Evolutionary conservation across 495 filamentous ascomycete genomes (phyloP), one percentile per base, ranked within the genome.

Genomic region (Acidomyces sp.): DNA sequence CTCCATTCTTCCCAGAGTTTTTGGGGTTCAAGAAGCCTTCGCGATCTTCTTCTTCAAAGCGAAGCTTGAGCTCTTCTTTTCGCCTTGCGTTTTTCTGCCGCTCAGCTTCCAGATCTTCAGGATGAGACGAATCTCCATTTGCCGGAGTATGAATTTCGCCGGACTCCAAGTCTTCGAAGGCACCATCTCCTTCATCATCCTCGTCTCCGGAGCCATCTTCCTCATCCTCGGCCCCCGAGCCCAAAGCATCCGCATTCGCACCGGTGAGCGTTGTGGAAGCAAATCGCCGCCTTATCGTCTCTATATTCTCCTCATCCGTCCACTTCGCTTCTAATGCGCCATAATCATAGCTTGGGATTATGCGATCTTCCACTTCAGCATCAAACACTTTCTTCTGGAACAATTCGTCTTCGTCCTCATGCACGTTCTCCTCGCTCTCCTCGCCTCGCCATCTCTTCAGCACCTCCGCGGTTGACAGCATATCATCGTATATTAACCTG

Each of bases 31-130:
- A 75, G 51, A 93, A 84, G 0, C 90, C 90, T 58, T 97, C 90
- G 12, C 80, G 72, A 53, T 97, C 90, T 65, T 97, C 90, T 56
- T 95, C 87, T 55, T 97, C 90, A 54, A 97, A 96, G 7, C 92
- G 75, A 10, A 93, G 71, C 49, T 84, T 86, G 26, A 97, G 68
- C 56, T 96, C 92, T 62, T 94, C 90, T 59, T 96, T 97, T 51
- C 77, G 72, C 39, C 78, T 74, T 0, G 90, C 90, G 52, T 96
- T 97, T 53, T 72, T 80, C 52, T 85, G 84, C 42, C 90, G 80
- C 60, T 97, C 90, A 2, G 77, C 81, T 55, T 85, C 82, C 19
- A 92, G 54, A 23, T 72, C 63, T 55, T 43, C 58, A 3, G 15
- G 4, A 15, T 33, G 20, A 49, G 51, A 48, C 50, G 62, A 60